phyloP scores from a whole-genome alignment of 352 stramenopile species.

The Globisporangium spinosum region DNA sequence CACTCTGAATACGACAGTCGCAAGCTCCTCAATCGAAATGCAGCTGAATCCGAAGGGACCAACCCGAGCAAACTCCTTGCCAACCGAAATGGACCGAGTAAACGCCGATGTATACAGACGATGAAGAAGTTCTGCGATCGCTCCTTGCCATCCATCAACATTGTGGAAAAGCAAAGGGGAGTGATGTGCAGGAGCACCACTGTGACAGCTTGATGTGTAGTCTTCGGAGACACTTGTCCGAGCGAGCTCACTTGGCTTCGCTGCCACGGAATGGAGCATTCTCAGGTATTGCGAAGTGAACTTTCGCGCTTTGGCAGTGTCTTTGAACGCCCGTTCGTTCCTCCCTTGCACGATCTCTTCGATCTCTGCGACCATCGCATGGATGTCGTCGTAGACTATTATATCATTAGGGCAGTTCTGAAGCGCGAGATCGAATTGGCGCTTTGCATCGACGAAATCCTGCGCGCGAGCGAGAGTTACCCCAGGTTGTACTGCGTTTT shows the following conservation, averaged over 20 bases:
- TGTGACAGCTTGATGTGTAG: constrained; percentile 21
- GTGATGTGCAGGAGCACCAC: not conserved
- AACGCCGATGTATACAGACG: constrained; percentile 27
- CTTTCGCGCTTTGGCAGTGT: constrained; percentile 25
- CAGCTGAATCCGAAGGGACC: constrained; percentile 17
- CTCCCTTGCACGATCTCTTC: constrained; percentile 29
- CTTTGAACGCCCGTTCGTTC: constrained; percentile 33
- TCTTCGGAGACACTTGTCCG: constrained; percentile 17
- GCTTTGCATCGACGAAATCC: constrained; percentile 47
- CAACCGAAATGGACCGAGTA: constrained; percentile 20
- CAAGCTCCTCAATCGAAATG: constrained; percentile 24
- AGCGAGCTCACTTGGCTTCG: not conserved
- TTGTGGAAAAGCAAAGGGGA: constrained; percentile 32
- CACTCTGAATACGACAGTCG: constrained; percentile 14
- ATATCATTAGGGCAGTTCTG: constrained; percentile 17
- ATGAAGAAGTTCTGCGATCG: constrained; percentile 40
- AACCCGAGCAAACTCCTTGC: constrained; percentile 22
- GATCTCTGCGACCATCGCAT: constrained; percentile 44
- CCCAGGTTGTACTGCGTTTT: constrained; percentile 52
- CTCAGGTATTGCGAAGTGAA: constrained; percentile 54
- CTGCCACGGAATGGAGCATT: constrained; percentile 27
- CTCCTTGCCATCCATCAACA: constrained; percentile 35
- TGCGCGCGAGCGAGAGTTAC: constrained; percentile 36
- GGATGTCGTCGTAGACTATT: constrained; percentile 17
- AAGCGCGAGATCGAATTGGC: constrained; percentile 34